Evolutionary conservation across 352 stramenopile genomes (phyloP), one percentile per base, ranked within the genome.

Genomic region (Globisporangium carolinianum): DNA sequence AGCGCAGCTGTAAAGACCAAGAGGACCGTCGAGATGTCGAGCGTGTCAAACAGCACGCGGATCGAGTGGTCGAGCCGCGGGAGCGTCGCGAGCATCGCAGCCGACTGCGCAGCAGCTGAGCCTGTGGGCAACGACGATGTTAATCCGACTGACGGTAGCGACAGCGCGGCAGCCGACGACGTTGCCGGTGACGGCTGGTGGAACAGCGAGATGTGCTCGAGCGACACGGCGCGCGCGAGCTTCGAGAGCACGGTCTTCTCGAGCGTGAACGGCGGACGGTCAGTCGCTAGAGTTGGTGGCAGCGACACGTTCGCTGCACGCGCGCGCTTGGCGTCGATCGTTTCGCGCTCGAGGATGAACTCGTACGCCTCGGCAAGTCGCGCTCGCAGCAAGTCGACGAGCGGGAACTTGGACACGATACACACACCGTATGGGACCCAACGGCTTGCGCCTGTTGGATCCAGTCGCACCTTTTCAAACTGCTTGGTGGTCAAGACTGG

Each of bases 391-490:
- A 91, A 59, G 64, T 90, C 79, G 6, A 92, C 72, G 24, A 94
- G 72, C 11, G 85, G 79, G 53, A 89, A 92, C 57, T 88, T 90
- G n/a, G 85, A 94, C 50, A 88, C 53, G 38, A 92, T 71, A 42
- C 82, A 92, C 9, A 94, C 76, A 43, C 85, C 85, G 45, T 91
- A 93, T 18, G 83, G 83, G 0, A 91, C 74, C 83, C 83, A 93
- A 36, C 81, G 66, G 50, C 76, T 71, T 9, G 66, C 69, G 46
- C 59, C 61, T 8, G 68, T 52, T 14, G 68, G 64, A 57, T 88
- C 72, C 14, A 93, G 62, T 10, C 71, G 72, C 1, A 73, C 72
- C 47, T 72, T 83, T 42, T 88, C 77, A 9, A 93, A 73, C 38
- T 74, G 76, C 9, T 76, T 74, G 17, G 73, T 60, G 5, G 79